These are phyloP conservation scores for Podaxis sp. DNA, from an alignment of 768 basidiomycete species.

Conservation along the genomic window DNA sequence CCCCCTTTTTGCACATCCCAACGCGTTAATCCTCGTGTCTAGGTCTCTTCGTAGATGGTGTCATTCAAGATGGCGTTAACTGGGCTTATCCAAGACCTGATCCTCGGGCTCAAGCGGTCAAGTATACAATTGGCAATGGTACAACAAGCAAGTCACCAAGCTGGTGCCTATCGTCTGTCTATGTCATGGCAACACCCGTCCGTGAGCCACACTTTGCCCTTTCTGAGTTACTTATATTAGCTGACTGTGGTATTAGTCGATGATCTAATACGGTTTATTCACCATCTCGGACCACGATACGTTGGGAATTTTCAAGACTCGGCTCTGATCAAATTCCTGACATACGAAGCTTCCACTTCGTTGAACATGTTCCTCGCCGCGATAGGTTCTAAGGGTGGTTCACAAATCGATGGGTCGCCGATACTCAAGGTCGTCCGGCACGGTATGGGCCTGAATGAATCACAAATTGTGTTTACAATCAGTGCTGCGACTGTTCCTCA, in stretches of 20 bases:
- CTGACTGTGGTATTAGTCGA: constrained; percentile 44
- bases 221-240: not conserved
- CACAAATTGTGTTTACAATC: constrained; percentile 24
- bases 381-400: constrained; percentile 33
- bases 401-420: constrained; percentile 20
- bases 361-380: constrained; percentile 74
- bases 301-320: constrained; percentile 74
- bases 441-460: constrained; percentile 37
- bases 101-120: constrained; percentile 30
- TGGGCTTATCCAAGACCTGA: constrained; percentile 64
- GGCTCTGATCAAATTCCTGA: constrained; percentile 69
- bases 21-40: constrained; percentile 3
- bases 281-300: constrained; percentile 83
- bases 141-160: constrained; percentile 40
- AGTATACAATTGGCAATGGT: constrained; percentile 55
- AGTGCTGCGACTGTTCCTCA: constrained; percentile 20
- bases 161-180: constrained; percentile 71
- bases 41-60: constrained; percentile 80
- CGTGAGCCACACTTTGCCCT: constrained; percentile 33
- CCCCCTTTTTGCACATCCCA: not conserved
- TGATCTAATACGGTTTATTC: constrained; percentile 70
- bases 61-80: constrained; percentile 59
- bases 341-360: constrained; percentile 83
- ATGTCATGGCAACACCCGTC: constrained; percentile 58
- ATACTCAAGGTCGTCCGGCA: constrained; percentile 53